phyloP scores from a whole-genome alignment of 2,329 filamentous ascomycete genomes.

The Chaetomiaceae sp. region DNA sequence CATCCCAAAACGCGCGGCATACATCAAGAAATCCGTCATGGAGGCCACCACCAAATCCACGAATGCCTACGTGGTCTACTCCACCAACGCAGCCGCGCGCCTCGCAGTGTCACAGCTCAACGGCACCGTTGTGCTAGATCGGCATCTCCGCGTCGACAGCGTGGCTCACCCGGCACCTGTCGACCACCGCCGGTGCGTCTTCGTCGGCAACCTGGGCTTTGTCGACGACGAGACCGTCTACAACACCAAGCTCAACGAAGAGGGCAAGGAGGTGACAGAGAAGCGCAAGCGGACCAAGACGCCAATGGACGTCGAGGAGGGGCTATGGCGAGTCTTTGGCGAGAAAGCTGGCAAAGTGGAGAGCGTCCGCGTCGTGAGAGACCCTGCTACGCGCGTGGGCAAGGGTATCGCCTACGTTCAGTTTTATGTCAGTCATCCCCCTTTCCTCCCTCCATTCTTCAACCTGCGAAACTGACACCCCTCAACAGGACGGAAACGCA shows the following conservation, averaged over 20 bases:
- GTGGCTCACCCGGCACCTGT: constrained; percentile 80
- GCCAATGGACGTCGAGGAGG: constrained; percentile 86
- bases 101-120: constrained; percentile 75
- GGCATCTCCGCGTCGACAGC: constrained; percentile 86
- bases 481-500: constrained; percentile 64
- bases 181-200: constrained; percentile 87
- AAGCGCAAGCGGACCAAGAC: constrained; percentile 65
- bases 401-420: constrained; percentile 98
- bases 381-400: constrained; percentile 84
- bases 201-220: constrained; percentile 94
- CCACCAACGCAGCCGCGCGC: constrained; percentile 67
- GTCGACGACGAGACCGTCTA: constrained; percentile 83
- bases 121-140: constrained; percentile 74
- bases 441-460: not conserved
- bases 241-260: constrained; percentile 59
- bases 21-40: constrained; percentile 86
- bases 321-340: constrained; percentile 77
- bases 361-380: constrained; percentile 86
- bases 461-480: not conserved
- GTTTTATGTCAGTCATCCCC: constrained; percentile 58
- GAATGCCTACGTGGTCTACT: constrained; percentile 92
- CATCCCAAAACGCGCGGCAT: constrained; percentile 91
- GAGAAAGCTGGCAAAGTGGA: constrained; percentile 76
- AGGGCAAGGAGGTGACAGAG: constrained; percentile 57
- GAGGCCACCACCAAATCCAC: constrained; percentile 85